A percentile compares a stretch with the other conserved stretches of the same genome.
phyloP scores from a whole-genome alignment of 345 rosid species.

The Triadica sebifera region DNA sequence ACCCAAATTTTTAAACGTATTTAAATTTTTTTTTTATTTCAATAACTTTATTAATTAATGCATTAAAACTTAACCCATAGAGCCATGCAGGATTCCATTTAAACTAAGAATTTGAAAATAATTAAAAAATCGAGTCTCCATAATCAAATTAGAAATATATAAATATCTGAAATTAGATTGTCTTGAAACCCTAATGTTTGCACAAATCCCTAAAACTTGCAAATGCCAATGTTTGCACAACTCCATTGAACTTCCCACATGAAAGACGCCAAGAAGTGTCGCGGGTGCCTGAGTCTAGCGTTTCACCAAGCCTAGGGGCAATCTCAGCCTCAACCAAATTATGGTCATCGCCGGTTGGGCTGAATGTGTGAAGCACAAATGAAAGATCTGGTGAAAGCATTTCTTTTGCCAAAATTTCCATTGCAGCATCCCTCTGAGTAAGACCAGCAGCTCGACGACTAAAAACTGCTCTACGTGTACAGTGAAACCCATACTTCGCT shows the following conservation, averaged over 20 bases:
- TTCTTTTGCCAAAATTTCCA: conserved; percentile 94
- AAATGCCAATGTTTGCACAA: conserved; percentile 73
- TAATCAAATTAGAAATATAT: no score
- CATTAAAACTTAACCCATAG: no score
- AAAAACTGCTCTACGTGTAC: conserved; percentile 83
- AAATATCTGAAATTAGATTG: no score
- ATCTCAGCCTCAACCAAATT: conserved; percentile 82
- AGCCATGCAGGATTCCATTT: no score
- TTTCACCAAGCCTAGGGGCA: conserved; percentile 94
- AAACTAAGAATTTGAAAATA: no score
- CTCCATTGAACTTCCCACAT: conserved; percentile 74
- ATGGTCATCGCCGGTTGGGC: conserved; percentile 70
- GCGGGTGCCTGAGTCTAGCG: conserved; percentile 89
- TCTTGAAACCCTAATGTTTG: no score
- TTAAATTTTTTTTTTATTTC: no score
- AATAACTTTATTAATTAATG: no score
- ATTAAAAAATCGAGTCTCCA: no score
- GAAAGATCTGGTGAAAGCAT: conserved; percentile 90
- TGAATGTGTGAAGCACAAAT: conserved; percentile 88
- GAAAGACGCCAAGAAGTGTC: conserved; percentile 97
- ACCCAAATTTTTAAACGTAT: no score
- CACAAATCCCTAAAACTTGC: conserved; percentile 99
- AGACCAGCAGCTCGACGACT: conserved; percentile 87
- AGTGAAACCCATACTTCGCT: conserved; percentile 94
- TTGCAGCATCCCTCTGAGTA: conserved; percentile 74